These are phyloP conservation scores for Neopestalotiopsis sp. DNA, from an alignment of 2,329 filamentous ascomycete species.

Conservation along the genomic window DNA sequence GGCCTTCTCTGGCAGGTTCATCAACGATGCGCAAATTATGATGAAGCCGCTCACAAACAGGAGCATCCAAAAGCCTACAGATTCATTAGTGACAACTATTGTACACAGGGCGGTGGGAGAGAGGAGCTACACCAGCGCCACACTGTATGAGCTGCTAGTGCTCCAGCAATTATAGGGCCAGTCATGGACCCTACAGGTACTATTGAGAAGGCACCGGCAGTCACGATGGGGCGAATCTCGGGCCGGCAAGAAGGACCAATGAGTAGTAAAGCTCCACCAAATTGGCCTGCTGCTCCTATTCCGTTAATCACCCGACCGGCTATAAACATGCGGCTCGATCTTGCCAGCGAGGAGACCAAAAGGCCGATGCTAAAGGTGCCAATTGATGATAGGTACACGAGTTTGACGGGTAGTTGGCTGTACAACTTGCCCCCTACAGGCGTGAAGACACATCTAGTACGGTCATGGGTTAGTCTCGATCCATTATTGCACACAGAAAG, in stretches of 20 bases:
- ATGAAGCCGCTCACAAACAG: neutral
- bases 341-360: neutral
- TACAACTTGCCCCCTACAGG: neutral
- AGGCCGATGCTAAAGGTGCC: conserved; percentile 10
- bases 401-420: neutral
- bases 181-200: conserved; percentile 4
- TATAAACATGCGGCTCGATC: neutral
- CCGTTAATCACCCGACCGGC: neutral
- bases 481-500: neutral
- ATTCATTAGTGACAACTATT: neutral
- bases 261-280: conserved; percentile 2
- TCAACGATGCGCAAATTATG: neutral
- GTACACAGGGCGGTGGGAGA: neutral
- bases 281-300: conserved; percentile 1
- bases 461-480: neutral
- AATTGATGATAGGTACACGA: neutral
- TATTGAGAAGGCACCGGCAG: neutral
- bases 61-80: conserved; percentile 5
- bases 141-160: neutral
- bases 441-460: conserved; percentile 1
- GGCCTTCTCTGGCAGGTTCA: neutral
- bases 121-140: conserved; percentile 7
- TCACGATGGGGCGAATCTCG: neutral
- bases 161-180: conserved; percentile 8
- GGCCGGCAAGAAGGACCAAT: neutral